A percentile compares a stretch with the other conserved stretches of the same genome.
These are phyloP conservation scores for Mortierella hygrophila DNA, from an alignment of 192 early-diverging fungal genomes.

Conservation along the genomic window DNA sequence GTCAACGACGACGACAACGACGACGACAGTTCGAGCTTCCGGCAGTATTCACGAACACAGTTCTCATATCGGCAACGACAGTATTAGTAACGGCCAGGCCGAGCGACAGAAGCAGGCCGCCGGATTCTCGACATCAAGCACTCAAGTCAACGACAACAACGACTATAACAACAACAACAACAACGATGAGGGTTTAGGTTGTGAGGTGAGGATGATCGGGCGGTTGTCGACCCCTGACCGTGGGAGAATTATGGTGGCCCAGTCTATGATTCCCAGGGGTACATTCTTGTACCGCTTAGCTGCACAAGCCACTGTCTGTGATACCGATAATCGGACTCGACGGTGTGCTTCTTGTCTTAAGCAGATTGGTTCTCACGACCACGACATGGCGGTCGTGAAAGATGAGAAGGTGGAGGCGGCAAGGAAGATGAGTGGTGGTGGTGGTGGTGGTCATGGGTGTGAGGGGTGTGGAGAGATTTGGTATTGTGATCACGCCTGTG, in stretches of 20 bases:
- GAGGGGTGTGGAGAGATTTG: conserved; percentile 13
- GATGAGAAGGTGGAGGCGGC: not conserved
- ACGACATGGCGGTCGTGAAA: too few relatives aligned
- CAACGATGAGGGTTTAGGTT: not conserved
- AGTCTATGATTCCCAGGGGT: not conserved
- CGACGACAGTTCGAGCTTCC: not conserved
- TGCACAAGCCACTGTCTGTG: conserved; percentile 13
- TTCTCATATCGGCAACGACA: not conserved
- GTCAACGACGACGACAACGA: not conserved
- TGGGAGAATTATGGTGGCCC: conserved; percentile 25
- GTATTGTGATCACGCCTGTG: conserved; percentile 27
- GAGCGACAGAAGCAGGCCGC: too few relatives aligned
- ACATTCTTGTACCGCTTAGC: not conserved
- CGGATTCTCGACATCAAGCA: too few relatives aligned
- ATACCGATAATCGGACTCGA: conserved; percentile 1
- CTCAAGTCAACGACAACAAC: not conserved
- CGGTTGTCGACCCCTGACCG: conserved; percentile 14
- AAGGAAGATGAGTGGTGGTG: not conserved
- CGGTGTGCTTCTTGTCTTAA: conserved; percentile 18
- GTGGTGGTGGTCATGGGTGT: not conserved
- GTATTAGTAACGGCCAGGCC: too few relatives aligned
- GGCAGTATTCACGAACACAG: not conserved
- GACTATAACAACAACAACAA: not conserved
- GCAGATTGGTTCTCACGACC: not conserved
- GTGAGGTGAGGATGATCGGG: not conserved